Percentiles rank a stretch among this genome's conserved stretches.
phyloP scores from a whole-genome alignment of 495 filamentous ascomycete genomes.

The Cercophora scortea region DNA sequence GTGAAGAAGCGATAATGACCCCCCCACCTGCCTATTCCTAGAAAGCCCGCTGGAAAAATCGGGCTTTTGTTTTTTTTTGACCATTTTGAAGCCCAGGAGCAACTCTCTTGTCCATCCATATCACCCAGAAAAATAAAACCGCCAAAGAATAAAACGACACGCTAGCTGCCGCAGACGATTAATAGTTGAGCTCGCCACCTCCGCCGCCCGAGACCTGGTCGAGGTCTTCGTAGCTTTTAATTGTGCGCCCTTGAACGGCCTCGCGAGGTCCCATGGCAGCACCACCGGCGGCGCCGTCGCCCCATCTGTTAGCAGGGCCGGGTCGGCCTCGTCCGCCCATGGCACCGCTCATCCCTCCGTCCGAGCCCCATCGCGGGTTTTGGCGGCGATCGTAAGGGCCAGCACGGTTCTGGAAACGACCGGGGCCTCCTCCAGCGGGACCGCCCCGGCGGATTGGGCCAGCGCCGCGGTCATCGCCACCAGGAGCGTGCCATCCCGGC shows the following conservation, averaged over 20 bases:
- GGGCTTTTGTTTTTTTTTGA: too few species aligned
- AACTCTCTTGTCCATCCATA: too few species aligned
- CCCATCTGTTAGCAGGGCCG: conserved; percentile 52
- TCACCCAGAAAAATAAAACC: too few species aligned
- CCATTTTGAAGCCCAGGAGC: too few species aligned
- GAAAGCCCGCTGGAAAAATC: too few species aligned
- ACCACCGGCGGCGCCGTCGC: conserved; percentile 53
- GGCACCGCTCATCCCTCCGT: conserved; percentile 21
- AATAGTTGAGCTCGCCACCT: conserved; percentile 58
- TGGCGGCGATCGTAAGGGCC: conserved; percentile 44
- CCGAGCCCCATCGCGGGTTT: conserved; percentile 30
- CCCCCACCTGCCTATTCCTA: too few species aligned
- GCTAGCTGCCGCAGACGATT: not conserved
- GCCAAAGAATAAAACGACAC: too few species aligned
- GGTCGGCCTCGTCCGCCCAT: conserved; percentile 34
- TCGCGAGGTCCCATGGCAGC: conserved; percentile 73
- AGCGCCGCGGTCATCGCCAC: conserved; percentile 37
- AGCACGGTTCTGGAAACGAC: conserved; percentile 36
- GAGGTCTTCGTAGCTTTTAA: conserved; percentile 96
- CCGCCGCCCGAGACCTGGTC: conserved; percentile 63
- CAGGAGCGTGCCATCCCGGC: conserved; percentile 35
- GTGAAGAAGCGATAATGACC: too few species aligned
- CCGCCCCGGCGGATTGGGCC: conserved; percentile 43
- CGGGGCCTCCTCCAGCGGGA: conserved; percentile 23
- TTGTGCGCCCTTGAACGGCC: conserved; percentile 77